These are phyloP conservation scores for Psilocybe sp. DNA, from an alignment of 768 basidiomycete species.

Conservation along the genomic window DNA sequence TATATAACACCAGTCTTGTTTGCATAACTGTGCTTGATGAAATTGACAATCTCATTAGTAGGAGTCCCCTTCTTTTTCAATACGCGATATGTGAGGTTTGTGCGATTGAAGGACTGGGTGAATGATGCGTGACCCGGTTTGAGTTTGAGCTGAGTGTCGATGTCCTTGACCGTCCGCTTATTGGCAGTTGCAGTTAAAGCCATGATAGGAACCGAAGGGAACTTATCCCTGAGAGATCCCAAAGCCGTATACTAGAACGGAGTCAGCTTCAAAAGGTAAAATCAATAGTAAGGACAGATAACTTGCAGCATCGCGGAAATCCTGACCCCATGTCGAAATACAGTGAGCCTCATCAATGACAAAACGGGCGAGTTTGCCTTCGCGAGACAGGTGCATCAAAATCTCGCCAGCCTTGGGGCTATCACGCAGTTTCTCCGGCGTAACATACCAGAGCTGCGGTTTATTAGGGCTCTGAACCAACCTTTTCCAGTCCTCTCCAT, in stretches of 20 bases:
- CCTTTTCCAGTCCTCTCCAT: slow-evolving; percentile 35
- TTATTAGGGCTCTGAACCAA: slow-evolving; percentile 43
- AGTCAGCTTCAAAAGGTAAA: neutral
- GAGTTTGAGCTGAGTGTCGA: slow-evolving; percentile 68
- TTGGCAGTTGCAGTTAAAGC: slow-evolving; percentile 96
- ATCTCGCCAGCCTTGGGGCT: slow-evolving; percentile 54
- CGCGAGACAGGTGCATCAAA: slow-evolving; percentile 54
- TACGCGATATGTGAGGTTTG: slow-evolving; percentile 83
- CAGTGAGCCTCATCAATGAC: slow-evolving; percentile 98
- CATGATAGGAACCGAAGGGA: slow-evolving; percentile 85
- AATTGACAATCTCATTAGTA: slow-evolving; percentile 61
- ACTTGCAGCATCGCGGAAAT: slow-evolving; percentile 82
- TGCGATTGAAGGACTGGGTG: slow-evolving; percentile 87
- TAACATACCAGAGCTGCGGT: slow-evolving; percentile 79
- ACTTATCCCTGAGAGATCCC: slow-evolving; percentile 65
- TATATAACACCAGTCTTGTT: slow-evolving; percentile 83
- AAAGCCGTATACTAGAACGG: slow-evolving; percentile 64
- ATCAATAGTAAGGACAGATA: neutral
- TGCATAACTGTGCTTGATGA: slow-evolving; percentile 58
- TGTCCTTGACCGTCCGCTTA: slow-evolving; percentile 71
- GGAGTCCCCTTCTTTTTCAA: slow-evolving; percentile 38
- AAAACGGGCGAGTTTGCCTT: slow-evolving; percentile 73
- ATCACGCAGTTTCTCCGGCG: slow-evolving; percentile 83
- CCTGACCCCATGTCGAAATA: slow-evolving; percentile 91
- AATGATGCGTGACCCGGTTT: slow-evolving; percentile 50